Evolutionary conservation across 177 flowering plant genomes (phyloP).

Genomic region (Telopea speciosissima): DNA sequence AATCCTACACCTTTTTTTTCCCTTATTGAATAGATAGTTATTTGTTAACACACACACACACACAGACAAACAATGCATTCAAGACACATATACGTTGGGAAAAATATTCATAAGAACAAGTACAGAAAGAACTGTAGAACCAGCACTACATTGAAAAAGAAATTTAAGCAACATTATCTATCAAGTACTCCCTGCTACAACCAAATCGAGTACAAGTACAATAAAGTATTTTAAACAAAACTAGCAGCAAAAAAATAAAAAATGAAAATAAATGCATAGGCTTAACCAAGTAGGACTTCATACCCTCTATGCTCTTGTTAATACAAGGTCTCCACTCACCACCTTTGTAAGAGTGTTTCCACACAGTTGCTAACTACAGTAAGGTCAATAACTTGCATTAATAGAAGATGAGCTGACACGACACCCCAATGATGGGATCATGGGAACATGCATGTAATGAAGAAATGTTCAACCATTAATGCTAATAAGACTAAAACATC

Average conservation of each 20-base stretch:
- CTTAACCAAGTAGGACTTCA: neutral
- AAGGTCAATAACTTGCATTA: slow-evolving; percentile 16
- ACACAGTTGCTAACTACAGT: slow-evolving; percentile 68
- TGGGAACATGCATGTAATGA: neutral
- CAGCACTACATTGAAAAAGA: neutral
- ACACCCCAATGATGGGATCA: too few relatives aligned
- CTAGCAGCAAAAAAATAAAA: neutral
- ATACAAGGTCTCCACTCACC: slow-evolving; percentile 81
- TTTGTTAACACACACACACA: too few relatives aligned
- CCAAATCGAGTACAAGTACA: neutral
- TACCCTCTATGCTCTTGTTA: slow-evolving; percentile 69
- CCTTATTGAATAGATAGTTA: too few relatives aligned
- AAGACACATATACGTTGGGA: too few relatives aligned
- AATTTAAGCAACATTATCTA: neutral
- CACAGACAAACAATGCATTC: too few relatives aligned
- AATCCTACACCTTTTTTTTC: too few relatives aligned
- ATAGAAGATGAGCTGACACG: neutral
- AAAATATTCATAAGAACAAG: too few relatives aligned
- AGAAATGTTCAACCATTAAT: neutral
- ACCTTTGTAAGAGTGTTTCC: slow-evolving; percentile 72
- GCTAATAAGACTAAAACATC: neutral
- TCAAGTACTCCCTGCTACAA: neutral
- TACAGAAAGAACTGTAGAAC: neutral
- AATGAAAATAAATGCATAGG: neutral
- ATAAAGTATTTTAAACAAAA: neutral